Base-by-base conservation (phyloP, 2,329 filamentous ascomycete species). In the Cladobotryum protrusum region DNA sequence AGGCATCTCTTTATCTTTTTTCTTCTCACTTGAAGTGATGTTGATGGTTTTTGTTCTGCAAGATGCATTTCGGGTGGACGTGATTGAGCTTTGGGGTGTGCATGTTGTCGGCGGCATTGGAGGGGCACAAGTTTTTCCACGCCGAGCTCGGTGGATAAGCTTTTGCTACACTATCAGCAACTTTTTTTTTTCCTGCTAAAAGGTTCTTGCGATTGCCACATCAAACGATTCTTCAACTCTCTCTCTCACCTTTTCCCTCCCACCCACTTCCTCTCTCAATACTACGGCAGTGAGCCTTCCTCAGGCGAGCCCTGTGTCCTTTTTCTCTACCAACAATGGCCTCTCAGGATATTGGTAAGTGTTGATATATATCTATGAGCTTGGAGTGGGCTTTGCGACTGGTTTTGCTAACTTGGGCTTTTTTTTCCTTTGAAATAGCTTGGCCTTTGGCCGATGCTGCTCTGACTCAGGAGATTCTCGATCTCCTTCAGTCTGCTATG, bases 391-490 rank as follows among this genome's bases (percentile, higher is more conserved):
- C n/a, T 29, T 29, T 29, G 24, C 6, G 24, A 29, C 24, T 29
- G 3, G 24, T 44, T 44, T 18, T 33, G 42, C 13, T 20, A 33
- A 14, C 51, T 19, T 32, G n/a, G n/a, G n/a, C n/a, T 41, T 54
- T 46, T 59, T 67, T 43, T 65, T 45, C 11, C 24, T 43, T 19
- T 29, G 36, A 44, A 17, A 39, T 54, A 80, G 83, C 84, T 57
- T 87, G 84, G 83, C 85, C 84, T 54, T 68, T 86, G 67, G 85
- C 86, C 69, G 85, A 89, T 65, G 77, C 81, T 64, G 79, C 82
- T 61, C 77, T 95, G 57, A 82, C 86, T 49, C 85, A 90, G 75
- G 84, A 91, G 68, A 83, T 96, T 56, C 81, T 96, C 56, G 87
- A 95, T 61, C 78, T 90, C 49, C 78, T 91, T 55, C 87, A 92